Conservation (phyloP, 1,284 basidiomycete species). For the Apiotrichum brassicae region DNA sequence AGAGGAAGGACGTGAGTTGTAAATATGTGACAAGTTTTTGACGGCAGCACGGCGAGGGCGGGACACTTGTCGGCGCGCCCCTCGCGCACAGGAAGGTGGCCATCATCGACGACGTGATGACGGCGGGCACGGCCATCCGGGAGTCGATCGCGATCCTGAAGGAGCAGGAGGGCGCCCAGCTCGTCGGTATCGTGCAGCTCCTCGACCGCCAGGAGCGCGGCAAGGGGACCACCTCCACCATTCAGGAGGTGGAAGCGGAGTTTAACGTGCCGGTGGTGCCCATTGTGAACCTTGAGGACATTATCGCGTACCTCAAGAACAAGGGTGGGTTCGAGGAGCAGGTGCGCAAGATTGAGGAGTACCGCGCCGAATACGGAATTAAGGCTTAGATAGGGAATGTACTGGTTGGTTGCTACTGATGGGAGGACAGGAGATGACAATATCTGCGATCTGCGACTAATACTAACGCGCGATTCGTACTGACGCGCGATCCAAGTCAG, state of each 20-base stretch:
- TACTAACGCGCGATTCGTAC: no score
- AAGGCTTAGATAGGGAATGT: conserved; percentile 5
- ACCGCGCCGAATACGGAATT: conserved; percentile 71
- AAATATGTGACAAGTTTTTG: neutral
- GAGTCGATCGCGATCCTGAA: conserved; percentile 68
- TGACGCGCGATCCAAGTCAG: no score
- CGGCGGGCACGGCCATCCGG: conserved; percentile 85
- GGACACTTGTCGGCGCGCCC: conserved; percentile 77
- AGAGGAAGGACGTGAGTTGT: conserved; percentile 68
- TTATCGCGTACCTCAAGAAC: conserved; percentile 73
- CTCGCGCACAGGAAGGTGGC: conserved; percentile 79
- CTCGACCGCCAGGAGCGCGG: conserved; percentile 88
- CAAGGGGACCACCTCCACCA: conserved; percentile 58
- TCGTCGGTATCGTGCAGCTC: conserved; percentile 86
- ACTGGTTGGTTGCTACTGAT: no score
- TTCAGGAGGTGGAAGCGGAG: conserved; percentile 75
- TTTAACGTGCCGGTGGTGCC: conserved; percentile 66
- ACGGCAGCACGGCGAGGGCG: conserved; percentile 82
- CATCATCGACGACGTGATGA: conserved; percentile 94
- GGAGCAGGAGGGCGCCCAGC: conserved; percentile 59
- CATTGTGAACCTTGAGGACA: conserved; percentile 71
- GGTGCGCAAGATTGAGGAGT: conserved; percentile 68
- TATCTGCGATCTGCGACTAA: no score
- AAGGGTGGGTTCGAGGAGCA: conserved; percentile 60
- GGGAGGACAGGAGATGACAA: no score